phyloP scores from a whole-genome alignment of 1,284 basidiomycete species.

The Trichosporon sp. region DNA sequence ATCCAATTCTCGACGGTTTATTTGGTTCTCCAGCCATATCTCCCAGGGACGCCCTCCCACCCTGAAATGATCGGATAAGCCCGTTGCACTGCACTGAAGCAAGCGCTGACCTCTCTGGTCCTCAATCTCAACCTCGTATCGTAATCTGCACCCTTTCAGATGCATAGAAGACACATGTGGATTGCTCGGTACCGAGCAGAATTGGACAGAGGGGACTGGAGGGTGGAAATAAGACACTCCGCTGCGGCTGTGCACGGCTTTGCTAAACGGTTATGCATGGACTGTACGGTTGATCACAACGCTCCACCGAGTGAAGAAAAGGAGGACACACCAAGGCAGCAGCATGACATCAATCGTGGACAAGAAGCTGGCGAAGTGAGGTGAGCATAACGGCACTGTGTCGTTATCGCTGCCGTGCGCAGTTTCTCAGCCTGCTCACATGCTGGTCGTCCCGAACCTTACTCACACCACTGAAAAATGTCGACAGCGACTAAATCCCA shows the following conservation, averaged over 20 bases:
- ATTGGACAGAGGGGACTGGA: not conserved
- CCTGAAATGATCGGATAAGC: not conserved
- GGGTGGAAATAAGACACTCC: not conserved
- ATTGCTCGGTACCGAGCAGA: not conserved
- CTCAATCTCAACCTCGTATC: not conserved
- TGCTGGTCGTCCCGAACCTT: slow-evolving; percentile 2
- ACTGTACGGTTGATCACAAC: not conserved
- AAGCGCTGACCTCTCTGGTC: slow-evolving; percentile 6
- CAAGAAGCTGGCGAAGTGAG: not conserved
- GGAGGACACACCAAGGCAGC: not conserved
- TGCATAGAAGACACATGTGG: not conserved
- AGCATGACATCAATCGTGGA: slow-evolving; percentile 5
- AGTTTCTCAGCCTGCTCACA: slow-evolving; percentile 2
- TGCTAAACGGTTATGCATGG: no score
- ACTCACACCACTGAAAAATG: not conserved
- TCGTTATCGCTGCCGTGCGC: not conserved
- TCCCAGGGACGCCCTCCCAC: not conserved
- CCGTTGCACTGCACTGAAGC: not conserved
- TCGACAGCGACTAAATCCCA: no score
- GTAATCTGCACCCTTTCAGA: not conserved
- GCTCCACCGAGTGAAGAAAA: not conserved
- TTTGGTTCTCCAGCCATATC: slow-evolving; percentile 13
- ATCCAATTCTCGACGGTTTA: not conserved
- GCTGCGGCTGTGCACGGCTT: not conserved
- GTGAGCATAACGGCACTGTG: not conserved